Conservation (phyloP, 352 stramenopile species). For the Phytophthora multivora region DNA sequence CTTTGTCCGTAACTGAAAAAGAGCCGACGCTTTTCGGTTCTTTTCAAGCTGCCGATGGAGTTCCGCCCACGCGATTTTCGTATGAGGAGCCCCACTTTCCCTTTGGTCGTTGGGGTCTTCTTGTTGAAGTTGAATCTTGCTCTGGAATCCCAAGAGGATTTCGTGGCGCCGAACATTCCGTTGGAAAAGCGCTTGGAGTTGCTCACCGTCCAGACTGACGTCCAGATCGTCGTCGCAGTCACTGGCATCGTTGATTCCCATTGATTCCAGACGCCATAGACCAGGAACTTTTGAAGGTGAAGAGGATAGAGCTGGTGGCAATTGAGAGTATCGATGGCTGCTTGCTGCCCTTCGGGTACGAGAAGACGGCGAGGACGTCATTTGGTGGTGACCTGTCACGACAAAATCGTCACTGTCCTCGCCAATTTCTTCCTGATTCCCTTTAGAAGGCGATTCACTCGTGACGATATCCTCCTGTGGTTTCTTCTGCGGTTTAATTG, state of each 20-base stretch:
- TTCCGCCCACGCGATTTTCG: constrained; percentile 42
- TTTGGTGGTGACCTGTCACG: constrained; percentile 10
- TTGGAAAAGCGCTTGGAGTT: constrained; percentile 65
- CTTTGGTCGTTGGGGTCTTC: constrained; percentile 8
- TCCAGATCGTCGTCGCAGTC: constrained; percentile 38
- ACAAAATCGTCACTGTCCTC: constrained; percentile 41
- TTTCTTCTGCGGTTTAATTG: neutral
- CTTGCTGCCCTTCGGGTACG: constrained; percentile 4
- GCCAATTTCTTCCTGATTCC: neutral
- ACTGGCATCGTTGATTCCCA: constrained; percentile 17
- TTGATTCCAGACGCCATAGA: constrained; percentile 25
- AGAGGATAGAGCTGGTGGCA: constrained; percentile 3
- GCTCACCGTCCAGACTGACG: constrained; percentile 43
- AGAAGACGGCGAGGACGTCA: constrained; percentile 3
- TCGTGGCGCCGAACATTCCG: constrained; percentile 65
- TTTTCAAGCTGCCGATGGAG: constrained; percentile 44
- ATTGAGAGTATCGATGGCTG: constrained; percentile 29
- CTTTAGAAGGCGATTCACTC: neutral
- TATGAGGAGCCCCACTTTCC: neutral
- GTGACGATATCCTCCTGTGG: neutral
- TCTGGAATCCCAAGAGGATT: constrained; percentile 60
- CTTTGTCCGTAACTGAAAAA: too few relatives aligned
- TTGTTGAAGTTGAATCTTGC: constrained; percentile 13
- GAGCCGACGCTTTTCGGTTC: constrained; percentile 15
- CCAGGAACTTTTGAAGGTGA: constrained; percentile 1